Conservation (phyloP, 495 filamentous ascomycete genomes). For the Hypoxylon perforatum region DNA sequence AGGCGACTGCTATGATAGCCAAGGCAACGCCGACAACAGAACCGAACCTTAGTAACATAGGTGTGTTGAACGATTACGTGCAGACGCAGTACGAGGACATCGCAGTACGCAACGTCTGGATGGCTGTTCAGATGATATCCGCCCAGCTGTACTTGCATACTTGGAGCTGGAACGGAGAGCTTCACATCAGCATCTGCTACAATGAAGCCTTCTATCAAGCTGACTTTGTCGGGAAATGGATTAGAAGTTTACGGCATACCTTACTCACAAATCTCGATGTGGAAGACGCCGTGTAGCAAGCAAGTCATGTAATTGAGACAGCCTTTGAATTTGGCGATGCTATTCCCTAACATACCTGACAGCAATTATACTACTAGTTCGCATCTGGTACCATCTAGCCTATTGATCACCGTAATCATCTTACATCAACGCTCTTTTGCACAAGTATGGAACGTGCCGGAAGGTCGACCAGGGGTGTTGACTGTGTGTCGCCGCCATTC, state of each 20-base stretch:
- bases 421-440: too few relatives aligned
- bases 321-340: background rate
- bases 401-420: too few relatives aligned
- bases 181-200: conserved; percentile 15
- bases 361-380: too few relatives aligned
- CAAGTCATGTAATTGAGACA: background rate
- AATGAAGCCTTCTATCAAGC: conserved; percentile 15
- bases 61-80: conserved; percentile 10
- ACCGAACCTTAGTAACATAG: conserved; percentile 19
- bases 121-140: conserved; percentile 20
- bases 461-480: too few relatives aligned
- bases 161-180: conserved; percentile 13
- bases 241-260: background rate
- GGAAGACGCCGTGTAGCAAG: background rate
- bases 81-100: conserved; percentile 2
- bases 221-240: conserved; percentile 9
- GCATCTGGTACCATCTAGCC: too few relatives aligned
- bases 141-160: conserved; percentile 17
- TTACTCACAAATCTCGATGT: conserved; percentile 4
- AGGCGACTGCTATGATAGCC: conserved; percentile 11
- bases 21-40: conserved; percentile 11
- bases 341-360: too few relatives aligned
- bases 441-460: too few relatives aligned
- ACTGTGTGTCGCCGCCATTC: too few relatives aligned
- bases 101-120: background rate